A percentile compares a stretch with the other conserved stretches of the same genome.
Evolutionary conservation across 495 filamentous ascomycete genomes (phyloP).

Genomic region (Aspergillus homomorphus): DNA sequence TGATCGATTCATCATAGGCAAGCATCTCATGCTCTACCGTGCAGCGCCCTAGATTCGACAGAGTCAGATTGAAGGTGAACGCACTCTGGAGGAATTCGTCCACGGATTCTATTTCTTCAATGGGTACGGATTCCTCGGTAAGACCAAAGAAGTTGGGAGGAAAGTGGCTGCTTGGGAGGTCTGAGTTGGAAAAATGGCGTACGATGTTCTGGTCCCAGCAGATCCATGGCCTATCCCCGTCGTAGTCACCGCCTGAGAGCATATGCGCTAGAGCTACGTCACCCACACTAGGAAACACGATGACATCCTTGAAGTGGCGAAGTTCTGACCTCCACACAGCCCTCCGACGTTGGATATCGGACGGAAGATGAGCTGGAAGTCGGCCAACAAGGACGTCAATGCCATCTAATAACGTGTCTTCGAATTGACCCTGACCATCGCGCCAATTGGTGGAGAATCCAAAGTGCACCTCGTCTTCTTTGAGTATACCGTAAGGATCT

Average conservation of each 20-base stretch:
- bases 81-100: conserved; percentile 50
- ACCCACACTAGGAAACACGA: conserved; percentile 77
- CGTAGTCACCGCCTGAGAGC: conserved; percentile 91
- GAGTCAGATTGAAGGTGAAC: conserved; percentile 64
- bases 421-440: conserved; percentile 57
- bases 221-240: conserved; percentile 86
- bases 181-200: conserved; percentile 67
- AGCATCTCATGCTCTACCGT: conserved; percentile 71
- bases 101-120: conserved; percentile 28
- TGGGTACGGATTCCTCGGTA: conserved; percentile 49
- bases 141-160: conserved; percentile 56
- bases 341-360: conserved; percentile 75
- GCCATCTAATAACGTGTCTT: conserved; percentile 59
- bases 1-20: conserved; percentile 63
- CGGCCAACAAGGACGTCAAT: conserved; percentile 84
- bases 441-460: conserved; percentile 64
- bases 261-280: conserved; percentile 68
- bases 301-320: conserved; percentile 75
- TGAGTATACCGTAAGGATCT: conserved; percentile 69
- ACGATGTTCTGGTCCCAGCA: conserved; percentile 85
- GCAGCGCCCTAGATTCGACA: conserved; percentile 67
- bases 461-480: conserved; percentile 74
- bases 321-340: conserved; percentile 66
- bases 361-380: conserved; percentile 72
- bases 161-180: conserved; percentile 44